Evolutionary conservation across 768 basidiomycete genomes (phyloP).

Genomic region (Suillus luteus): DNA sequence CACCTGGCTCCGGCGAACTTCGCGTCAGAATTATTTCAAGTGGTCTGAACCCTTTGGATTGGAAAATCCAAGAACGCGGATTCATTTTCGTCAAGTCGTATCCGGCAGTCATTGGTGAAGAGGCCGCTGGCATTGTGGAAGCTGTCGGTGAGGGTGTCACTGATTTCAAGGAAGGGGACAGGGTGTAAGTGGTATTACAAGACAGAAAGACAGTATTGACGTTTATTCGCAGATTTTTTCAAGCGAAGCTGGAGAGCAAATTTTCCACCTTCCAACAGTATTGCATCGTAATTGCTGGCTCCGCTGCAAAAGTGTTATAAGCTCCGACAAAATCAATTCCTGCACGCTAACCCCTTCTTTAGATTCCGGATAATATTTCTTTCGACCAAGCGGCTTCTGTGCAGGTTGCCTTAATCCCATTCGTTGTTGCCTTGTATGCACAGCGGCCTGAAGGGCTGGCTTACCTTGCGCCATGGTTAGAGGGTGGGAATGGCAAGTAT

Average conservation of each 20-base stretch:
- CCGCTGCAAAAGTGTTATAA: slow-evolving; percentile 20
- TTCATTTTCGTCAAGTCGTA: slow-evolving; percentile 32
- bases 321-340: not conserved
- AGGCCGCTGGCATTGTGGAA: slow-evolving; percentile 42
- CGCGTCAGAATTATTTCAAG: slow-evolving; percentile 44
- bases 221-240: slow-evolving; percentile 13
- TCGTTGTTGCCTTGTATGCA: slow-evolving; percentile 36
- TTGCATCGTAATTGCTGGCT: slow-evolving; percentile 25
- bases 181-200: slow-evolving; percentile 30
- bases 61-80: slow-evolving; percentile 24
- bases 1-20: slow-evolving; percentile 43
- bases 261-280: slow-evolving; percentile 33
- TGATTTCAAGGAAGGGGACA: slow-evolving; percentile 39
- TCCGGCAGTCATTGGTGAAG: slow-evolving; percentile 40
- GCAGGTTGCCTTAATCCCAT: slow-evolving; percentile 34
- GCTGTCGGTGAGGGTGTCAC: slow-evolving; percentile 43
- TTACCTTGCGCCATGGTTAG: slow-evolving; percentile 35
- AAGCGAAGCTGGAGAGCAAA: slow-evolving; percentile 9
- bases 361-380: slow-evolving; percentile 40
- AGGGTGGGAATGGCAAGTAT: slow-evolving; percentile 33
- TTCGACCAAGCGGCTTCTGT: slow-evolving; percentile 43
- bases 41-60: slow-evolving; percentile 48
- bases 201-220: not conserved
- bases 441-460: slow-evolving; percentile 29
- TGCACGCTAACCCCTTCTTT: not conserved